Evolutionary conservation across 345 rosid genomes (phyloP).

Genomic region (Orychophragmus violaceus): DNA sequence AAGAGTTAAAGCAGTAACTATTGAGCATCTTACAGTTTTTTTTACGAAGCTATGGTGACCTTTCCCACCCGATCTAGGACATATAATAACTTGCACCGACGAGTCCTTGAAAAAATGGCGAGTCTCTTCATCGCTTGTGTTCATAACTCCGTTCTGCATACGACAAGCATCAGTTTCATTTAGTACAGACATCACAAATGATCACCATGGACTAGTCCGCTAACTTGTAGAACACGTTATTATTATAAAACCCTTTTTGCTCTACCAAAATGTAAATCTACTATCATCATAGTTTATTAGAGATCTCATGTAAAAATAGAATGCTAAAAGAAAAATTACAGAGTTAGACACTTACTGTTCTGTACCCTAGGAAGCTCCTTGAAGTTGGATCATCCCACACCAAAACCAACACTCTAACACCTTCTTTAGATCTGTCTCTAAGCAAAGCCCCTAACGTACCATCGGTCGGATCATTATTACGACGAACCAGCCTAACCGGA

Average conservation of each 20-base stretch:
- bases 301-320: too few species aligned
- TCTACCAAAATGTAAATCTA: too few species aligned
- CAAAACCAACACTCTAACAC: conserved; percentile 84
- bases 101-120: conserved; percentile 81
- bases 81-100: conserved; percentile 78
- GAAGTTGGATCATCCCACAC: conserved; percentile 98
- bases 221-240: too few species aligned
- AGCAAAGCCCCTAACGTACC: conserved; percentile 67
- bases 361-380: conserved; percentile 52
- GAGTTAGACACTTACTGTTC: conserved; percentile 33
- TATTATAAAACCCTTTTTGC: not conserved
- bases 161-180: conserved; percentile 7
- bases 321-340: too few species aligned
- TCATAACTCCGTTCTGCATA: conserved; percentile 76
- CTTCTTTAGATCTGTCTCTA: conserved; percentile 78
- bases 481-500: conserved; percentile 56
- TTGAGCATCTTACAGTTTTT: conserved; percentile 49
- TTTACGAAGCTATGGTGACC: conserved; percentile 69
- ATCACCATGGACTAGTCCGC: too few species aligned
- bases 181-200: too few species aligned
- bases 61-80: conserved; percentile 77
- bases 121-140: conserved; percentile 78
- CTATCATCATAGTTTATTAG: not conserved
- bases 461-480: conserved; percentile 30
- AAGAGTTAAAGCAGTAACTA: not conserved